Base-by-base conservation (phyloP, 176 grass and related monocot species). In the Oryza meyeriana region DNA sequence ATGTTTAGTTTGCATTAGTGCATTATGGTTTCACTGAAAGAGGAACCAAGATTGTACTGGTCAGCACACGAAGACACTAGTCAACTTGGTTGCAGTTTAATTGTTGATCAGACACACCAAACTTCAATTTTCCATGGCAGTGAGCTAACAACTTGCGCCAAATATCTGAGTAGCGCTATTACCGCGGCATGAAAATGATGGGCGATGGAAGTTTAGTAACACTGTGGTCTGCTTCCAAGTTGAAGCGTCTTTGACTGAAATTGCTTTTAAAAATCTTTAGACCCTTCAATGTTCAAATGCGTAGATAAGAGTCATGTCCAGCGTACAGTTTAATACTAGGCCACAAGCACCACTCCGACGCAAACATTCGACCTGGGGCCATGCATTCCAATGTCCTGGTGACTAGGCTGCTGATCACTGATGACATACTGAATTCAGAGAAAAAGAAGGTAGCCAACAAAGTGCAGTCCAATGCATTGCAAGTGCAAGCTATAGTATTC, bases 241-340 rank as follows among this genome's bases (percentile, higher is more conserved):
- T 77, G 78, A 82, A 82, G n/a, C 78, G 61, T 89, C 83, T 78
- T 82, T 86, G 83, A 86, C 83, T 77, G 4, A 36, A 78, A 79
- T 12, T 74, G 26, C 88, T 86, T 73, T 47, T 52, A 17, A 17
- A 67, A 17, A 86, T 66, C 78, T 89, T 81, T 82, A 77, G 88
- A 86, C 73, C 59, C 66, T 57, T 72, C 76, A 30, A 36, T 87
- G 63, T 85, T 71, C 66, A 81, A 81, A 71, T 64, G 35, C 44
- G 64, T 61, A 69, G 10, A 41, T 29, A 22, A 57, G 52, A 47
- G 84, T 86, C 84, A 57, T 41, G 25, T 73, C 67, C 41, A 39
- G 17, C 68, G 50, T 55, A 74, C 41, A 57, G 69, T 80, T 65
- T 55, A 65, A 74, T 86, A 86, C 66, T 64, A 18, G 14, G 57